Percentiles rank a stretch among this genome's conserved stretches.
phyloP scores from a whole-genome alignment of 495 filamentous ascomycete genomes.

The Cercophora sp. region DNA sequence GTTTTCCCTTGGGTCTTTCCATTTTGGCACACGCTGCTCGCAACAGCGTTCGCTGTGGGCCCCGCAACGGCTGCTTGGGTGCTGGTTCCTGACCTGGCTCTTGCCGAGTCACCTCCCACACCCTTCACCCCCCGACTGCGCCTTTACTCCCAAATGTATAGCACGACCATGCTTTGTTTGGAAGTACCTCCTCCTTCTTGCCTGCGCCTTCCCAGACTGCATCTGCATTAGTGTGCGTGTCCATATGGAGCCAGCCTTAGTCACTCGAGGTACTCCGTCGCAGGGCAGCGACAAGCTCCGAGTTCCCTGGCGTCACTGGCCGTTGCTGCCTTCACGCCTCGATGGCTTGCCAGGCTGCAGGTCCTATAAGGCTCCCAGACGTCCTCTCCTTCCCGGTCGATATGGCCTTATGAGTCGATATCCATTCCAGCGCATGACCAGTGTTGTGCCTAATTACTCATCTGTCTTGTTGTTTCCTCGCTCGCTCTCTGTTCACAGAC shows the following conservation, averaged over 20 bases:
- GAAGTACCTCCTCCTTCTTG: conserved; percentile 5
- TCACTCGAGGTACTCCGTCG: conserved; percentile 18
- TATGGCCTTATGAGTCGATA: conserved; percentile 27
- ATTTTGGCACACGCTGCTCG: neutral
- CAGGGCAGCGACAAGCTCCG: no score
- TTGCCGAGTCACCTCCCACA: conserved; percentile 9
- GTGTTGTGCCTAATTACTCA: conserved; percentile 35
- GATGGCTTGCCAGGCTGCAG: conserved; percentile 21
- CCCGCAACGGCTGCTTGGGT: neutral
- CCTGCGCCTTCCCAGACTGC: conserved; percentile 27
- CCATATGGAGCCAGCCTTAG: conserved; percentile 16
- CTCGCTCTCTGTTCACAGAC: neutral
- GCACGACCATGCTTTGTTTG: conserved; percentile 19
- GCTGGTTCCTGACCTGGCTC: conserved; percentile 4
- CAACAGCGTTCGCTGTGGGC: no score
- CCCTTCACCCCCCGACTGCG: conserved; percentile 14
- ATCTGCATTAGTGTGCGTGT: conserved; percentile 30
- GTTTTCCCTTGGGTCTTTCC: neutral
- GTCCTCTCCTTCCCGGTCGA: conserved; percentile 17
- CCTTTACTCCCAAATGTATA: conserved; percentile 17
- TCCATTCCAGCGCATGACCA: conserved; percentile 18
- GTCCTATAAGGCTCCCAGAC: conserved; percentile 33
- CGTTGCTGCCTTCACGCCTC: conserved; percentile 27
- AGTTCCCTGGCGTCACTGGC: conserved; percentile 16
- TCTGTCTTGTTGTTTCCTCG: conserved; percentile 14